These are phyloP conservation scores for Penicillium sp. DNA, from an alignment of 2,329 filamentous ascomycete genomes.

Conservation along the genomic window DNA sequence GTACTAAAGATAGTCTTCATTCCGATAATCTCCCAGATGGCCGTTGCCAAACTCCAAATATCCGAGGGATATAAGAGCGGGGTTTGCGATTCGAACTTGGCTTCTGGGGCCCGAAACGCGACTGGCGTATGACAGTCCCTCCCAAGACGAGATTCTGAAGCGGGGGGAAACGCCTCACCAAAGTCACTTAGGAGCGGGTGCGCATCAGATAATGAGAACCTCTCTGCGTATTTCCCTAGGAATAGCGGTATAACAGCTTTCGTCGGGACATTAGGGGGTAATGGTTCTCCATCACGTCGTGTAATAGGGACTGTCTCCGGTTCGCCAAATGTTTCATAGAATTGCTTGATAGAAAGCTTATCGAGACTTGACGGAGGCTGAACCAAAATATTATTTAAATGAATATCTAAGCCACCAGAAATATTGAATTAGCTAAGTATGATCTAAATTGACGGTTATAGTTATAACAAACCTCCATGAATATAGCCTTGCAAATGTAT, in stretches of 20 bases:
- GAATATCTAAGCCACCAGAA: constrained; percentile 22
- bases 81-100: constrained; percentile 19
- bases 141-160: constrained; percentile 2
- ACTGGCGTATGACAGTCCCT: constrained; percentile 22
- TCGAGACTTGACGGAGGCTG: constrained; percentile 27
- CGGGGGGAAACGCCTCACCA: constrained; percentile 30
- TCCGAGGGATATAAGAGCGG: constrained; percentile 24
- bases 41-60: constrained; percentile 26
- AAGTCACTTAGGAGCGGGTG: constrained; percentile 36
- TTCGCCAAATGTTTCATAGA: constrained; percentile 33
- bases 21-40: constrained; percentile 29
- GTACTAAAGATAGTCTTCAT: constrained; percentile 25
- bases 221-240: constrained; percentile 30
- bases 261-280: constrained; percentile 27
- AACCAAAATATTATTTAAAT: constrained; percentile 28
- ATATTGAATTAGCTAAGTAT: background rate
- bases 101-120: constrained; percentile 23
- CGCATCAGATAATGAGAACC: constrained; percentile 30
- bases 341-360: constrained; percentile 30
- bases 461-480: constrained; percentile 20
- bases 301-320: constrained; percentile 29
- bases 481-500: constrained; percentile 27
- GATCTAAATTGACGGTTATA: background rate
- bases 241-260: constrained; percentile 27
- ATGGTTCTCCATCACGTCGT: constrained; percentile 20